Base-by-base conservation (phyloP, 495 filamentous ascomycete genomes). In the Geoglossum glabrum region DNA sequence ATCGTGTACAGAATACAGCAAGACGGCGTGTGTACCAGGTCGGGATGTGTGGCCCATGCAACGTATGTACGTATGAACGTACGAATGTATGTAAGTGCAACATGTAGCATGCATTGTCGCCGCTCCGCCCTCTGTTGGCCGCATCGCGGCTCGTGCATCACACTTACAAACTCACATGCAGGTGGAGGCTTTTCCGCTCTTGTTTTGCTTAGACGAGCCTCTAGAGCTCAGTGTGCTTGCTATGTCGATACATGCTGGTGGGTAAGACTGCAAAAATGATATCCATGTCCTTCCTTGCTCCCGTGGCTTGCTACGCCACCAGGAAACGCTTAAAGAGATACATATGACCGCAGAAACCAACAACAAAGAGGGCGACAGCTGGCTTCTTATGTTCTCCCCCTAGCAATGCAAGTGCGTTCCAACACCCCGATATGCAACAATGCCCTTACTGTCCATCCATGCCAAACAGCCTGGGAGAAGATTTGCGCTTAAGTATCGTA, bases 361-460 rank as follows among this genome's bases (percentile, higher is more conserved):
- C 36, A 45, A 5, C 40, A 27, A 13, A 28, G 17, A 26, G 10
- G 40, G 40, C 54, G 19, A 6, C 49, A 27, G 49, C 30, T 19
- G 28, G 28, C 49, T 27, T 52, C 49, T 52, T 31, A 28, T 1
- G n/a, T n/a, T n/a, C n/a, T 23, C 6, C 49, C 19, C 23, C 49
- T 52, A 28, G 49, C 23, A 52, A 52, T 52, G 49, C 49, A 52
- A 52, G 19, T 28, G 30, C 17, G 49, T 52, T 52, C 28, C 49
- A 52, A 52, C 49, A 52, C 49, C 49, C n/a, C 49, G 26, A 28
- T 27, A 52, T 52, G 49, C 49, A 31, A 52, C 49, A 40, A 50
- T 50, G n/a, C 7, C 46, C 46, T 50, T 17, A 21, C 46, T 21
- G 5, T 47, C 46, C 46, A 17, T 40, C 46, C 46, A 50, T 50